Evolutionary conservation across 768 basidiomycete genomes (phyloP), one percentile per base, ranked within the genome.

Genomic region (Solioccasus polychromus): DNA sequence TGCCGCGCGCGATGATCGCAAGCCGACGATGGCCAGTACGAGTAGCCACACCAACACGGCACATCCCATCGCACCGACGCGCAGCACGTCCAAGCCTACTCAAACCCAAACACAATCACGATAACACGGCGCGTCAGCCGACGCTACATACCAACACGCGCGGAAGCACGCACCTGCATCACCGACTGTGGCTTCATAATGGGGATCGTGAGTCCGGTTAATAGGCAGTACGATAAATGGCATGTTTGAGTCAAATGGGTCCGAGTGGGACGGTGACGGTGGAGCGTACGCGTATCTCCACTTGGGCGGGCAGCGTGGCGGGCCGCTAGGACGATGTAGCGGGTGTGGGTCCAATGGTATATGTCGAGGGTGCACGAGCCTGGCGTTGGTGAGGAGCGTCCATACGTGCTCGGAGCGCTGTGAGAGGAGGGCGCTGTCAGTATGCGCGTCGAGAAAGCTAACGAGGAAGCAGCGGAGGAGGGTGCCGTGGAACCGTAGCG

Each of bases 381-480:
- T 35, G 12, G 36, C 6, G 24, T 22, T 22, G 8, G 18, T 32
- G 32, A 51, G 29, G 15, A 42, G 2, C 4, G 29, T 6, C 38
- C 37, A 42, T 1, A 45, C 14, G 18, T 22, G 5, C n/a, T 26
- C 25, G 5, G 23, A 24, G 30, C n/a, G 9, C 0, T 17, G 42
- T 8, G 45, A 40, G 5, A 40, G 15, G 12, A 45, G 15, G 34
- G 29, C 35, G 22, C 42, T 28, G 8, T 53, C 44, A 30, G n/a
- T 32, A 19, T 35, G 24, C 8, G 39, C 9, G 14, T 46, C 44
- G 8, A 49, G 30, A 18, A 48, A 5, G 15, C 34, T 11, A 12
- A 46, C 38, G 1, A 50, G 17, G 38, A 54, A 50, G 37, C 47
- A 57, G 14, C 37, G 58, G 29, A 60, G 42, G 0, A 60, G 20